Evolutionary conservation across 805 yeast species (phyloP).

Genomic region (Metschnikowia drakensbergensis): DNA sequence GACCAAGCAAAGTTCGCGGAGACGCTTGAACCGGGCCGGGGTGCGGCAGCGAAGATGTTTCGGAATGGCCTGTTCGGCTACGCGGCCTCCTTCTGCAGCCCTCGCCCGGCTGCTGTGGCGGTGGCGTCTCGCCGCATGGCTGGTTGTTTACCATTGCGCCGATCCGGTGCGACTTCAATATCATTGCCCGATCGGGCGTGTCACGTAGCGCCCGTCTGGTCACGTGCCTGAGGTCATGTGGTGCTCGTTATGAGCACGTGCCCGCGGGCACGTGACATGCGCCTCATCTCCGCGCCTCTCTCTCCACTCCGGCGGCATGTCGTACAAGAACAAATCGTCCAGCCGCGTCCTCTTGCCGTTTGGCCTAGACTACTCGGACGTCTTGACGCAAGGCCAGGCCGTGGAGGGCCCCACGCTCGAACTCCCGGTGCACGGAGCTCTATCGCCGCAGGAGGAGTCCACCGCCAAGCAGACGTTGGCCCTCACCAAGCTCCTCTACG

Average conservation of each 20-base stretch:
- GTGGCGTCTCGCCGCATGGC: neutral
- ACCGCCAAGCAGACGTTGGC: constrained; percentile 55
- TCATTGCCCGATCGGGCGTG: constrained; percentile 1
- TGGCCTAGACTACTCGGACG: constrained; percentile 66
- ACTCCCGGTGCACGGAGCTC: constrained; percentile 63
- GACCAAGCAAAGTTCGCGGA: no score
- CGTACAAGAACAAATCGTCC: constrained; percentile 49
- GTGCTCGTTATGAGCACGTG: no score
- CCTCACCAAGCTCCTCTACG: constrained; percentile 49
- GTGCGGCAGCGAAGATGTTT: no score
- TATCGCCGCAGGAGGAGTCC: constrained; percentile 47
- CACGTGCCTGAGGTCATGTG: no score
- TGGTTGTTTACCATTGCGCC: constrained; percentile 4
- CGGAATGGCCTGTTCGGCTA: no score
- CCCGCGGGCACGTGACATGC: neutral
- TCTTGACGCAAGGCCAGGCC: constrained; percentile 33
- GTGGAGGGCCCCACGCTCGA: constrained; percentile 44
- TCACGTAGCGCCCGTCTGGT: no score
- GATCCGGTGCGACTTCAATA: constrained; percentile 1
- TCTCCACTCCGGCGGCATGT: constrained; percentile 35
- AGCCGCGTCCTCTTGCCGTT: constrained; percentile 58
- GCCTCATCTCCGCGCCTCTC: neutral
- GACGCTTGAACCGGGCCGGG: no score
- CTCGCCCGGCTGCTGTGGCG: neutral
- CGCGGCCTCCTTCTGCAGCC: no score